Base-by-base conservation (phyloP, 371 early-diverging fungal species). In the Apophysomyces elegans region DNA sequence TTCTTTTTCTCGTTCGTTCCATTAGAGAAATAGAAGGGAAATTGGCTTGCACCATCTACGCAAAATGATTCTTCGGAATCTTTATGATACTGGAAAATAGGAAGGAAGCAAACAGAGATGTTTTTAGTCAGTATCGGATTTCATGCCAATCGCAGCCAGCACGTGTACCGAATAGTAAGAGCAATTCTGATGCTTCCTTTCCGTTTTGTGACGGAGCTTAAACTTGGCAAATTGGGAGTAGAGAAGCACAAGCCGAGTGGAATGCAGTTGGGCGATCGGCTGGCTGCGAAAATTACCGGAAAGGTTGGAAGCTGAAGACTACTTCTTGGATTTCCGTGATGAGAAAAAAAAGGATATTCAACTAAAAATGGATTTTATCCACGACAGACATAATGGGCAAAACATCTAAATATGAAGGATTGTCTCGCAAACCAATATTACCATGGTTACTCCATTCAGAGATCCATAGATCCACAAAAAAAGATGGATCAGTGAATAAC, bases 291-390 rank as follows among this genome's bases (percentile, higher is more conserved):
- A 50, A 50, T 50, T 21, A 50, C 21, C 54, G 54, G 54, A 50
- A 50, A 50, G 54, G 5, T 26, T 21, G 54, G 54, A 50, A 50
- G 54, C 21, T 8, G 21, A 50, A 50, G 54, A 50, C 54, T 21
- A 50, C 54, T 50, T 50, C 54, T 50, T 50, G 54, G 21, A 21
- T 50, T 50, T 50, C 54, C 21, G 54, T 50, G 54, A 26, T 26
- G 11, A 50, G 32, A 7, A 50, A 18, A 50, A 21, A 18, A 18
- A 21, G 54, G 54, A 4, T 50, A 50, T 50, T 8, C 54, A 16
- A 50, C 54, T 50, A 50, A 21, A 50, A 18, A 50, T 50, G 54
- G 54, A 50, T 9, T n/a, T 21, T 9, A 50, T n/a, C 54, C 54
- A 50, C 54, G 54, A 50, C 21, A 50, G 13, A 41, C 41, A 50